phyloP scores from a whole-genome alignment of 2,329 filamentous ascomycete genomes.

The Claviceps capensis region DNA sequence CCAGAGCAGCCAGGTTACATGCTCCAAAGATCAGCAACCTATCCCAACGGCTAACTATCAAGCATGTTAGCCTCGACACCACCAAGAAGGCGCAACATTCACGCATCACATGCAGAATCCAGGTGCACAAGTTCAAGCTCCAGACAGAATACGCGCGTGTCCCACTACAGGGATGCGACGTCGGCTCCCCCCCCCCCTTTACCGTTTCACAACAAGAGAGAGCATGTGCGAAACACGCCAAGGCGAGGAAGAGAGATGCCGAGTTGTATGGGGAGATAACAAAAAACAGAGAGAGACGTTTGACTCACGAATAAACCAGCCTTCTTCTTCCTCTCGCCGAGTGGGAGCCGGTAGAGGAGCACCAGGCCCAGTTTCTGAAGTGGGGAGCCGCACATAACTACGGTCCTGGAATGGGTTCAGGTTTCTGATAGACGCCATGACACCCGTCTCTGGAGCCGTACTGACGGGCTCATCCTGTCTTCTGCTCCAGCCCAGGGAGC shows the following conservation, averaged over 20 bases:
- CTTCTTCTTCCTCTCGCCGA: constrained; percentile 86
- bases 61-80: constrained; percentile 21
- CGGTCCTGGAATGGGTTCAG: constrained; percentile 77
- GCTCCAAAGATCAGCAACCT: constrained; percentile 81
- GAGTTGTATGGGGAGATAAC: neutral
- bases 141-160: constrained; percentile 30
- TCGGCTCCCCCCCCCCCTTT: constrained; percentile 2
- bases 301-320: constrained; percentile 84
- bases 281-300: neutral
- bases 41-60: constrained; percentile 90
- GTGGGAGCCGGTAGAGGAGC: constrained; percentile 75
- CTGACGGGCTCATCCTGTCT: constrained; percentile 68
- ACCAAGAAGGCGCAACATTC: constrained; percentile 26
- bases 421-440: constrained; percentile 70
- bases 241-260: neutral
- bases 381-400: constrained; percentile 84
- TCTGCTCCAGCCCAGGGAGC: constrained; percentile 87
- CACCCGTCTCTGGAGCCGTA: constrained; percentile 53
- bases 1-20: constrained; percentile 78
- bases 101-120: constrained; percentile 27
- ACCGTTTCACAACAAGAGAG: neutral
- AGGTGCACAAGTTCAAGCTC: constrained; percentile 15
- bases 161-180: constrained; percentile 29
- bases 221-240: constrained; percentile 10
- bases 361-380: constrained; percentile 58